Evolutionary conservation across 352 stramenopile genomes (phyloP).

Genomic region (Phytophthora pistaciae): DNA sequence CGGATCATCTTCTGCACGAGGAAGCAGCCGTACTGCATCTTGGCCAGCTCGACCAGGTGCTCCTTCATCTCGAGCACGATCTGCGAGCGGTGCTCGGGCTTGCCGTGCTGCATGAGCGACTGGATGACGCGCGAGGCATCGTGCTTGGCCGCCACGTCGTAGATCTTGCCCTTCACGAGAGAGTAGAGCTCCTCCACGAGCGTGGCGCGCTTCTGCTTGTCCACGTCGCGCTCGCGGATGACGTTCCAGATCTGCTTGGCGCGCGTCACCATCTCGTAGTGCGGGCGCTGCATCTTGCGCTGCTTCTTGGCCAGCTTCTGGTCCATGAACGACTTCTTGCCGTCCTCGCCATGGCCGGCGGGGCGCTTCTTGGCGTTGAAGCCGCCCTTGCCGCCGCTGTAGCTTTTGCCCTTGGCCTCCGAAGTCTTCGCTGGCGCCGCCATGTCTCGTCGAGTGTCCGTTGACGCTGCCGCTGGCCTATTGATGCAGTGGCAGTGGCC

Average conservation of each 20-base stretch:
- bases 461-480: constrained; percentile 10
- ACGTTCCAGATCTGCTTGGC: constrained; percentile 98
- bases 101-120: constrained; percentile 95
- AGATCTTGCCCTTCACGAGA: constrained; percentile 95
- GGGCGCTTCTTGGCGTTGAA: constrained; percentile 76
- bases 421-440: constrained; percentile 35
- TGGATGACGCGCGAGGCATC: constrained; percentile 97
- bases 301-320: constrained; percentile 93
- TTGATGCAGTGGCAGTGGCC: constrained; percentile 15
- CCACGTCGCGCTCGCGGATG: constrained; percentile 88
- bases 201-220: constrained; percentile 83
- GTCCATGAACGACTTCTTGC: constrained; percentile 88
- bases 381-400: constrained; percentile 23
- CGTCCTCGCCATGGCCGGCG: constrained; percentile 53
- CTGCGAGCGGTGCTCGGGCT: constrained; percentile 84
- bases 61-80: constrained; percentile 93
- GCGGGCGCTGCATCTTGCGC: constrained; percentile 94
- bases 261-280: constrained; percentile 94
- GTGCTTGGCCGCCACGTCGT: constrained; percentile 96
- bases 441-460: constrained; percentile 35
- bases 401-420: constrained; percentile 37
- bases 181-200: constrained; percentile 93
- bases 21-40: constrained; percentile 98
- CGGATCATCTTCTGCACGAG: constrained; percentile 98
- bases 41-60: constrained; percentile 93